Evolutionary conservation across 805 yeast genomes (phyloP), one percentile per base, ranked within the genome.

Genomic region (Candida wancherniae): DNA sequence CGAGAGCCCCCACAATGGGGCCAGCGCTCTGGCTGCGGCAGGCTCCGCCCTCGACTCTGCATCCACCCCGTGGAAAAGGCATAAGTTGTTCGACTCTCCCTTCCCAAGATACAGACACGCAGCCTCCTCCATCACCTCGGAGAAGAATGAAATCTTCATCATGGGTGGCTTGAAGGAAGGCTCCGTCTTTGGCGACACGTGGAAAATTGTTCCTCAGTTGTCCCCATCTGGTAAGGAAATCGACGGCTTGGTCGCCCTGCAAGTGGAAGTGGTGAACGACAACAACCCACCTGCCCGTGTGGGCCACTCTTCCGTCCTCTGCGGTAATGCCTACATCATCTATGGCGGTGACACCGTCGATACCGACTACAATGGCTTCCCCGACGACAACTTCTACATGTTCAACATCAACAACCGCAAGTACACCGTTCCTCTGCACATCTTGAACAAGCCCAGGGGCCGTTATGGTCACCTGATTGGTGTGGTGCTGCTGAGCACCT

Each of bases 161-260:
- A 88, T 92, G 85, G 98, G 99, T 24, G 99, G 99, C 6, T 67
- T 92, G 28, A 81, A 88, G 51, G 95, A 88, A 32, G 84, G 85
- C 34, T 80, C 90, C 12, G 96, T 90, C 5, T 85, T 83, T 57
- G 96, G 95, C 28, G 98, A 92, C 55, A 77, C 95, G 43, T 92
- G 99, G 99, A 78, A 82, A 37, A 67, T 90, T 35, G 73, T 73
- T 40, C 79, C 84, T 3, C 59, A 53, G 26, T 55, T 57, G 5
- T 42, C 45, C 3, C 27, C 48, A 11, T 18, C 48, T 15, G 45
- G 51, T n/a, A 22, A 16, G 11, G 47, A 46, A 11, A 42, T 55
- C 15, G 41, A 34, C n/a, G 49, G 47, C 9, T 58, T 54, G 36
- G 39, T 48, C 27, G 66, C 68, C 7, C 48, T 49, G 20, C 51